Base-by-base conservation (phyloP, 495 filamentous ascomycete species). In the Penicillium tannophilum region DNA sequence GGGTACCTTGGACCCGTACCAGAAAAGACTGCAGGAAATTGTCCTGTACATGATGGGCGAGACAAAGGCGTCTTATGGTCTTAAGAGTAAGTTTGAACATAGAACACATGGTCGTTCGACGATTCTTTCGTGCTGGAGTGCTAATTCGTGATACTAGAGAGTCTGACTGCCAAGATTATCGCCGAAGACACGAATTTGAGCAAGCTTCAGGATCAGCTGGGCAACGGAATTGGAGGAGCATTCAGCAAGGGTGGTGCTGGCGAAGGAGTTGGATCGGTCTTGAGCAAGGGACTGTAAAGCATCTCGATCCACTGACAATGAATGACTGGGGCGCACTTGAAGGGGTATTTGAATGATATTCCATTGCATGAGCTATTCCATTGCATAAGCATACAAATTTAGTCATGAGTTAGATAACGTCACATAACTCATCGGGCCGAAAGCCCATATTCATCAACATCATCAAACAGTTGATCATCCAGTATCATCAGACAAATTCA, bases 41-140 rank as follows among this genome's bases (percentile, higher is more conserved):
- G 57, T 80, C 2, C 68, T 84, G 2, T 73, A 82, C 55, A 72
- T 70, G 39, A 82, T 83, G 74, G 82, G 80, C 16, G 81, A 84
- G 62, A 84, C 76, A 28, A 82, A 80, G 50, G 70, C 68, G 1
- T 71, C 66, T 5, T 76, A 75, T 59, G 73, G 70, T 24, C 19
- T 74, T 10, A 76, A 76, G 52, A 74, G 73, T 76, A 63, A 24
- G 65, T 43, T n/a, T 26, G 16, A 49, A 49, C 28, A 20, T 50
- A 5, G 3, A 50, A 50, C 6, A 16, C 10, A 2, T 30, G 20
- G 20, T 2, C 16, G 47, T 26, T 8, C 0, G 20, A 19, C 0
- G 20, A 19, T 20, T 12, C 14, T 4, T 36, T 12, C 33, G 33
- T 14, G 5, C 4, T n/a, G 5, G 14, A 41, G 39, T 65, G 42